Conservation (phyloP, 1,139 yeast species). For the Petasospora fabianii region DNA sequence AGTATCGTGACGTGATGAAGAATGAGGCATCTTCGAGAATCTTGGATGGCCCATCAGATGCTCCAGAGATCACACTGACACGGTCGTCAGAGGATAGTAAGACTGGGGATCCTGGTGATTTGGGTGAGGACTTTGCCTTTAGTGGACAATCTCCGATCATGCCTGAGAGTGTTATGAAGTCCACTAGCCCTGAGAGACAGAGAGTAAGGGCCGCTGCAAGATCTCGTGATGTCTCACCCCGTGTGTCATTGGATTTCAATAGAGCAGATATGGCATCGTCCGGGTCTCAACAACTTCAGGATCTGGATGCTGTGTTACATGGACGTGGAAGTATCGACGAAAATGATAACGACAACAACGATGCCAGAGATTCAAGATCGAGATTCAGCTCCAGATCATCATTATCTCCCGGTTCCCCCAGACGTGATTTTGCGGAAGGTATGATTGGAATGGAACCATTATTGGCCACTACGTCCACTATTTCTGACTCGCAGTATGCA, state of each 20-base stretch:
- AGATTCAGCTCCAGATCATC: slow-evolving; percentile 21
- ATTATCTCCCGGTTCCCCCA: slow-evolving; percentile 13
- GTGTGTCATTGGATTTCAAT: slow-evolving; percentile 18
- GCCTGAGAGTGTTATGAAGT: slow-evolving; percentile 32
- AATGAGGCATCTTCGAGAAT: slow-evolving; percentile 21
- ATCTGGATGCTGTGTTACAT: slow-evolving; percentile 9
- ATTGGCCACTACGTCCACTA: slow-evolving; percentile 14
- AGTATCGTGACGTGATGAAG: slow-evolving; percentile 30
- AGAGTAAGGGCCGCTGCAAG: slow-evolving; percentile 19
- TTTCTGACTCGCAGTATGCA: slow-evolving; percentile 4
- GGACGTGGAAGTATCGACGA: slow-evolving; percentile 2
- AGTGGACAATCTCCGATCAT: slow-evolving; percentile 32
- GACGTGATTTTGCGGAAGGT: slow-evolving; percentile 10
- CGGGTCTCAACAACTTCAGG: slow-evolving; percentile 3
- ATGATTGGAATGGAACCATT: slow-evolving; percentile 20
- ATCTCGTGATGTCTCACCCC: slow-evolving; percentile 18
- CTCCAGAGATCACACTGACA: slow-evolving; percentile 24
- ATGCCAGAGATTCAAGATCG: slow-evolving; percentile 7
- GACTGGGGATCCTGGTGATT: slow-evolving; percentile 27
- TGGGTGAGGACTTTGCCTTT: slow-evolving; percentile 33
- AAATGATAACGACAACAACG: neutral
- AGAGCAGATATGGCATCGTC: slow-evolving; percentile 9
- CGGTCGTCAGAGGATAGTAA: slow-evolving; percentile 22
- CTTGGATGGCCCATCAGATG: slow-evolving; percentile 2
- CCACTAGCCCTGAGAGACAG: slow-evolving; percentile 28